Evolutionary conservation across 1,139 yeast genomes (phyloP).

Genomic region (Geotrichum histeridarum): DNA sequence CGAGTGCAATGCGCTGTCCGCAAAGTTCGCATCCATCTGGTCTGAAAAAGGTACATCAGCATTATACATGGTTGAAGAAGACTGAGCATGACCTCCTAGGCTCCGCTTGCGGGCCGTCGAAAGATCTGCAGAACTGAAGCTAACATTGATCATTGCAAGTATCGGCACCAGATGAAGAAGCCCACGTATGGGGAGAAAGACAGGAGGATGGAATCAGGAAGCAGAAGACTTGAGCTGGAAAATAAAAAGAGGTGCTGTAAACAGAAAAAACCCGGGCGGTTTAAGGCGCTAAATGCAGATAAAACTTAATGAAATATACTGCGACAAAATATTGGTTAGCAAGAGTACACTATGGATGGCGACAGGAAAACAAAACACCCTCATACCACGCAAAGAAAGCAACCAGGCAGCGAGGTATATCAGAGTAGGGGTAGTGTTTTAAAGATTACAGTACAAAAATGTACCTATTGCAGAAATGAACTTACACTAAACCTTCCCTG

Average conservation of each 20-base stretch:
- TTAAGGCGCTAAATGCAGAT: background rate
- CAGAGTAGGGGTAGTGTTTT: too few species aligned
- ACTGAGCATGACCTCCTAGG: too few species aligned
- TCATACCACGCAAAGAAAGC: background rate
- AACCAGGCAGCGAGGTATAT: too few species aligned
- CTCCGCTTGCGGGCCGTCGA: background rate
- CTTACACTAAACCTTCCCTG: too few species aligned
- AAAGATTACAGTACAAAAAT: too few species aligned
- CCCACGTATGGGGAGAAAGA: conserved; percentile 1
- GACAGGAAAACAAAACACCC: background rate
- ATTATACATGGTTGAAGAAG: background rate
- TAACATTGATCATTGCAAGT: background rate
- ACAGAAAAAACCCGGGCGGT: background rate
- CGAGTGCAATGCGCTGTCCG: background rate
- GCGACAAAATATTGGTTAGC: background rate
- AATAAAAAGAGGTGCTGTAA: background rate
- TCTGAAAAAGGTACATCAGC: background rate
- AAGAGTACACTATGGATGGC: background rate
- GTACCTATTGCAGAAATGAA: too few species aligned
- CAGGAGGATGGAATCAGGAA: background rate
- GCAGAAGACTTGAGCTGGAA: background rate
- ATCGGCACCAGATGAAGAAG: background rate
- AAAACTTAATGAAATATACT: background rate
- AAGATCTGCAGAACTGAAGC: background rate
- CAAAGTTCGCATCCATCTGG: background rate